Percentiles rank a stretch among this genome's conserved stretches.
These are phyloP conservation scores for Cladosporium sp. DNA, from an alignment of 2,329 filamentous ascomycete genomes.

Conservation along the genomic window DNA sequence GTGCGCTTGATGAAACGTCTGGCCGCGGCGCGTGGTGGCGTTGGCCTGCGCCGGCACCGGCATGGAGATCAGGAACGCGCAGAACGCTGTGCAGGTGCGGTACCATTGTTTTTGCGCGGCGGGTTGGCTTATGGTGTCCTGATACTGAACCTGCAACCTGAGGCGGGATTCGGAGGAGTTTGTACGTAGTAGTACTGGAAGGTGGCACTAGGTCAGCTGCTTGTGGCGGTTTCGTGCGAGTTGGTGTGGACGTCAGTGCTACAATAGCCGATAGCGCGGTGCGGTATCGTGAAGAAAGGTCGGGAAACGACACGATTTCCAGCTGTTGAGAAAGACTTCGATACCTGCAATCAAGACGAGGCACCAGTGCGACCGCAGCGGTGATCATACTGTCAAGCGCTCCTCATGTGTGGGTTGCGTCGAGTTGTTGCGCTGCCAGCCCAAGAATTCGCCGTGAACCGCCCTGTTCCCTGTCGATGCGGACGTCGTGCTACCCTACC, in stretches of 20 bases:
- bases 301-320: conserved; percentile 3
- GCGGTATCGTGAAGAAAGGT: background rate
- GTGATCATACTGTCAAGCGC: conserved; percentile 15
- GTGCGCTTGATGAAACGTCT: conserved; percentile 32
- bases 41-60: conserved; percentile 25
- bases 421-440: conserved; percentile 15
- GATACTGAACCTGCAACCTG: conserved; percentile 5
- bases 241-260: conserved; percentile 23
- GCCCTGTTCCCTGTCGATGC: conserved; percentile 21
- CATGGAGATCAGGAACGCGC: conserved; percentile 39
- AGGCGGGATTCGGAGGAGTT: conserved; percentile 13
- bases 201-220: conserved; percentile 23
- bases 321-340: conserved; percentile 11
- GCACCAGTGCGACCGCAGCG: conserved; percentile 3
- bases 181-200: conserved; percentile 3
- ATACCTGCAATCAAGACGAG: conserved; percentile 14
- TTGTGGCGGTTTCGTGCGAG: conserved; percentile 1
- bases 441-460: conserved; percentile 17
- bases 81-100: conserved; percentile 28
- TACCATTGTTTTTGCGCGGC: conserved; percentile 12
- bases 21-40: conserved; percentile 22
- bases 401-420: conserved; percentile 1
- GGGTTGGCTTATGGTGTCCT: conserved; percentile 3
- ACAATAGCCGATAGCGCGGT: conserved; percentile 1
- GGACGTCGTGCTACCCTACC: conserved; percentile 13